Percentiles rank a stretch among this genome's conserved stretches.
These are phyloP conservation scores for Hortiboletus flavorubellus DNA, from an alignment of 768 basidiomycete genomes.

Conservation along the genomic window DNA sequence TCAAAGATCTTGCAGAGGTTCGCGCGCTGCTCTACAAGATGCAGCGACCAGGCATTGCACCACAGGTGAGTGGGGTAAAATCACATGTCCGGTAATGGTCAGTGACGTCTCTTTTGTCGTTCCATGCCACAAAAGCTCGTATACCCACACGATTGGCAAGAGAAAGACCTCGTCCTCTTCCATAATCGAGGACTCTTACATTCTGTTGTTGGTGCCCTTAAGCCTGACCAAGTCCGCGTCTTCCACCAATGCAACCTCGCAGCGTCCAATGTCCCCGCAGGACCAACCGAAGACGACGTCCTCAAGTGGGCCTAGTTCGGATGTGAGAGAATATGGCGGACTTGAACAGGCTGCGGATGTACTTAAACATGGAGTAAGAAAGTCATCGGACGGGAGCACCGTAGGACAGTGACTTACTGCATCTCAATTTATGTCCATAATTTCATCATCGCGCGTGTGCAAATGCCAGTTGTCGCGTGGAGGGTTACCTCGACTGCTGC, in stretches of 20 bases:
- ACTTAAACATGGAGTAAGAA: conserved; percentile 4
- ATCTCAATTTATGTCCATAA: not conserved
- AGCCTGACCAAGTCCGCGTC: conserved; percentile 40
- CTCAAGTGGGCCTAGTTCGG: conserved; percentile 35
- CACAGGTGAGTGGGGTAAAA: conserved; percentile 39
- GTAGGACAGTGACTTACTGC: not conserved
- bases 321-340: conserved; percentile 20
- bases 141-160: conserved; percentile 85
- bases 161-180: conserved; percentile 62
- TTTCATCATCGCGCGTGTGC: not conserved
- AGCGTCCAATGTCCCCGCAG: conserved; percentile 45
- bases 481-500: no score
- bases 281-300: conserved; percentile 46
- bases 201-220: conserved; percentile 65
- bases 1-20: conserved; percentile 70
- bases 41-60: conserved; percentile 88
- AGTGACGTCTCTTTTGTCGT: not conserved
- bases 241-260: conserved; percentile 60
- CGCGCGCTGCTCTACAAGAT: conserved; percentile 76
- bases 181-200: conserved; percentile 70
- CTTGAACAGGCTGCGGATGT: conserved; percentile 12
- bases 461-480: not conserved
- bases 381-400: not conserved
- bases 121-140: conserved; percentile 43
- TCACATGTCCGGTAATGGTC: not conserved